These are phyloP conservation scores for Trichomonas vaginalis DNA, from an alignment of 208 protist species.

Conservation along the genomic window DNA sequence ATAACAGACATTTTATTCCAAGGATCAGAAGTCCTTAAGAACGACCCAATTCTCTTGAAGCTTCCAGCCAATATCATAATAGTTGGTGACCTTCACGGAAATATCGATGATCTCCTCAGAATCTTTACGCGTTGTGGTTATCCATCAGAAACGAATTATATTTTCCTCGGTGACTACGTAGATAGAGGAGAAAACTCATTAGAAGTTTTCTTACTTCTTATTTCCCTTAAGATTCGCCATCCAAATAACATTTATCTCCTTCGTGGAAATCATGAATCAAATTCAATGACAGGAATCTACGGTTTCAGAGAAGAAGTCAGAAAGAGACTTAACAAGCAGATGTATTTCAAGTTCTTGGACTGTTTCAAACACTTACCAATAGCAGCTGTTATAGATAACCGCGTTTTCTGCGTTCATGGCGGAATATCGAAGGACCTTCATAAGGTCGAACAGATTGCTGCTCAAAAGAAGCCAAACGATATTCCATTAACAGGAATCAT, in stretches of 20 bases:
- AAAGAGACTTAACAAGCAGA: background rate
- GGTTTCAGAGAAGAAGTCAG: background rate
- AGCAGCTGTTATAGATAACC: background rate
- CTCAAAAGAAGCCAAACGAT: background rate
- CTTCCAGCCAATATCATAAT: background rate
- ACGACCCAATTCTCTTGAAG: background rate
- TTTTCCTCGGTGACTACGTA: background rate
- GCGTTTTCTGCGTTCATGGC: constrained; percentile 7
- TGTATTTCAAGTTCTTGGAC: background rate
- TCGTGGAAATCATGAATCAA: background rate
- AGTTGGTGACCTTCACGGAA: background rate
- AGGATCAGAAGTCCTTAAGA: background rate
- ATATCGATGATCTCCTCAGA: background rate
- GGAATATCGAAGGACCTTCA: background rate
- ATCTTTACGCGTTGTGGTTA: background rate
- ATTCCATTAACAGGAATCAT: background rate
- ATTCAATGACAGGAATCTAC: background rate
- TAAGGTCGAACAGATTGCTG: background rate
- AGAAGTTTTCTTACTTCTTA: background rate
- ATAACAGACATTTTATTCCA: background rate
- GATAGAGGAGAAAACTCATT: background rate
- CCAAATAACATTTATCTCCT: background rate
- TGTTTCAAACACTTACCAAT: background rate
- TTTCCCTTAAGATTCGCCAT: background rate
- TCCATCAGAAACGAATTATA: background rate